Evolutionary conservation across 1,284 basidiomycete genomes (phyloP).

Genomic region (Malassezia furfur): DNA sequence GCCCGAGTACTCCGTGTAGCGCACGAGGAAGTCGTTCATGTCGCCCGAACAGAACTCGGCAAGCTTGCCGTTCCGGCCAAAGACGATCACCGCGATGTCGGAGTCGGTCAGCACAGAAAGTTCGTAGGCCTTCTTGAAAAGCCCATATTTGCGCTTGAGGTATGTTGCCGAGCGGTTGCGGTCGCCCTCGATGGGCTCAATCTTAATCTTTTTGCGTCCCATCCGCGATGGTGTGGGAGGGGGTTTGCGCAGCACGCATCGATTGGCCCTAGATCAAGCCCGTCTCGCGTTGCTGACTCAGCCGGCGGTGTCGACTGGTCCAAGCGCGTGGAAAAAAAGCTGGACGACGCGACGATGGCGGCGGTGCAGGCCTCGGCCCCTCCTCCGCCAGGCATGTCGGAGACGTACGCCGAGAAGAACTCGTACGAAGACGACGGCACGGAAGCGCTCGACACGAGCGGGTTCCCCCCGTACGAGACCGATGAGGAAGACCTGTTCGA

Average conservation of each 20-base stretch:
- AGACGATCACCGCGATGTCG: constrained; percentile 62
- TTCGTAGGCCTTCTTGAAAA: constrained; percentile 84
- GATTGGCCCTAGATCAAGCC: too few relatives aligned
- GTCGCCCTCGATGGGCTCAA: constrained; percentile 76
- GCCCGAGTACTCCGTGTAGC: constrained; percentile 29
- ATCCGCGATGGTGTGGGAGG: constrained; percentile 49
- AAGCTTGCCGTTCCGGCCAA: constrained; percentile 51
- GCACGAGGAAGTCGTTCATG: constrained; percentile 31
- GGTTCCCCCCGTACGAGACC: too few relatives aligned
- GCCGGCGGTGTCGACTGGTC: neutral
- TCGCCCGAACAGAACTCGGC: constrained; percentile 40
- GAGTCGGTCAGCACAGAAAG: constrained; percentile 67
- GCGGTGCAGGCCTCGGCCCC: neutral
- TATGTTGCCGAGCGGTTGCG: constrained; percentile 82
- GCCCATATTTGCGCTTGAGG: constrained; percentile 78
- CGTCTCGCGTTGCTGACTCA: neutral
- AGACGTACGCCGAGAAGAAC: neutral
- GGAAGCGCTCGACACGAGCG: neutral
- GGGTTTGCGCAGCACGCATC: too few relatives aligned
- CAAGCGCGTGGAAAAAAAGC: neutral
- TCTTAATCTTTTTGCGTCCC: constrained; percentile 82
- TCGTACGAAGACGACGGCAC: neutral
- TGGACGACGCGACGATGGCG: neutral
- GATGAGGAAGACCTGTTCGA: constrained; percentile 44
- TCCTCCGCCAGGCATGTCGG: neutral